Conservation (phyloP, 164 flowering plant species). For the Vitis rotundifolia region DNA sequence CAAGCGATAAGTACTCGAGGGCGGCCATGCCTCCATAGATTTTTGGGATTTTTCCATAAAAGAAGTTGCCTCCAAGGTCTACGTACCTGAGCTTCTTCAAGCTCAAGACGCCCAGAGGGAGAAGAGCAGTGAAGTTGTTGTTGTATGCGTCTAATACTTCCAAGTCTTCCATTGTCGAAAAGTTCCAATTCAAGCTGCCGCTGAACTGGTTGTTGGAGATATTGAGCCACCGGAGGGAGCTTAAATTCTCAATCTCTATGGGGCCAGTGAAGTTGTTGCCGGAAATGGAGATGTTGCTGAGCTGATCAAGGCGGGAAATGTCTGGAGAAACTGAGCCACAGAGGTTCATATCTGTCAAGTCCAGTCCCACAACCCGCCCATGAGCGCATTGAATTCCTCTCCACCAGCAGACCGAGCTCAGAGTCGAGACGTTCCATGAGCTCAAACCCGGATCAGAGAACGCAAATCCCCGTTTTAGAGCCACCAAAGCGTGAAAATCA, state of each 20-base stretch:
- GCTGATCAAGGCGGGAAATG: slow-evolving; percentile 49
- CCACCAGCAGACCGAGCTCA: slow-evolving; percentile 77
- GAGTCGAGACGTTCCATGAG: slow-evolving; percentile 57
- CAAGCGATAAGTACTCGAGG: slow-evolving; percentile 65
- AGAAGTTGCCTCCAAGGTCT: slow-evolving; percentile 86
- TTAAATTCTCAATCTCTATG: slow-evolving; percentile 44
- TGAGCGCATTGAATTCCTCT: slow-evolving; percentile 57
- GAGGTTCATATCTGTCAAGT: slow-evolving; percentile 64
- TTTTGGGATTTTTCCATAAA: slow-evolving; percentile 68
- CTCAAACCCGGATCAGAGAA: slow-evolving; percentile 32
- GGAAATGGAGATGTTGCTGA: slow-evolving; percentile 58
- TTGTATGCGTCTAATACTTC: slow-evolving; percentile 77
- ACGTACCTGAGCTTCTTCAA: slow-evolving; percentile 58
- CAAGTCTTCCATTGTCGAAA: slow-evolving; percentile 47
- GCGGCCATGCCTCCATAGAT: slow-evolving; percentile 52
- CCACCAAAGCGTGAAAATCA: slow-evolving; percentile 61
- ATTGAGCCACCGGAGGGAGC: slow-evolving; percentile 52
- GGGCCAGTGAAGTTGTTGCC: slow-evolving; percentile 78
- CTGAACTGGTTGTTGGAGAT: slow-evolving; percentile 77
- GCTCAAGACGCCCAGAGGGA: slow-evolving; percentile 52
- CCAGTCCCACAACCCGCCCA: slow-evolving; percentile 56
- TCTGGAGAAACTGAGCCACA: slow-evolving; percentile 55
- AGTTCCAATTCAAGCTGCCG: slow-evolving; percentile 78
- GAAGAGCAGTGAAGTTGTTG: slow-evolving; percentile 72
- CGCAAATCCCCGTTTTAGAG: slow-evolving; percentile 57